phyloP scores from a whole-genome alignment of 306 rosid genomes.

The Sesbania bispinosa region DNA sequence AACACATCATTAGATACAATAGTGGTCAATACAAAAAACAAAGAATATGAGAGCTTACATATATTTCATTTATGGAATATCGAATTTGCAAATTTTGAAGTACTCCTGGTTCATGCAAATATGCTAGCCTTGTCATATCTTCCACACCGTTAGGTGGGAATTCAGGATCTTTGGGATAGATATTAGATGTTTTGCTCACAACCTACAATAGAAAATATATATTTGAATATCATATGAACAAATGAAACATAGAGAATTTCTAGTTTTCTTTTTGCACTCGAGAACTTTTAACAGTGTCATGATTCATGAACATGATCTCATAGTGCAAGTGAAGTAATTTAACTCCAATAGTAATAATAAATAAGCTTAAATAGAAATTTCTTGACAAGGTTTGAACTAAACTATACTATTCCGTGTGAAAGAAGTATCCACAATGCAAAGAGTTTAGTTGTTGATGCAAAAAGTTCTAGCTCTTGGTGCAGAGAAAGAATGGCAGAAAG shows the following conservation, averaged over 20 bases:
- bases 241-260: neutral
- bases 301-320: neutral
- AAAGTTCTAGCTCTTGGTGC: neutral
- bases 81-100: slow-evolving; percentile 72
- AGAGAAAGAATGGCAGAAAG: neutral
- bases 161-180: slow-evolving; percentile 90
- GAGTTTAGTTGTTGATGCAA: neutral
- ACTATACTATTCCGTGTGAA: neutral
- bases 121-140: slow-evolving; percentile 95
- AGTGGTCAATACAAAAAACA: neutral
- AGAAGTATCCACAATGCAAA: neutral
- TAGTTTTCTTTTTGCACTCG: neutral
- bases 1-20: neutral
- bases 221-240: neutral
- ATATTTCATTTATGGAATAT: slow-evolving; percentile 65
- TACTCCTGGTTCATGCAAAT: slow-evolving; percentile 95
- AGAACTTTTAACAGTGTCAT: neutral
- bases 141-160: slow-evolving; percentile 84
- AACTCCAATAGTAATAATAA: neutral
- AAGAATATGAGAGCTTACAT: slow-evolving; percentile 58
- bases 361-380: neutral
- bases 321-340: neutral
- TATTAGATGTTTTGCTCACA: slow-evolving; percentile 52
- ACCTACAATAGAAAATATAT: slow-evolving; percentile 33
- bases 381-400: neutral